Evolutionary conservation across 768 basidiomycete species (phyloP).

Genomic region (Lenzites betulinus): DNA sequence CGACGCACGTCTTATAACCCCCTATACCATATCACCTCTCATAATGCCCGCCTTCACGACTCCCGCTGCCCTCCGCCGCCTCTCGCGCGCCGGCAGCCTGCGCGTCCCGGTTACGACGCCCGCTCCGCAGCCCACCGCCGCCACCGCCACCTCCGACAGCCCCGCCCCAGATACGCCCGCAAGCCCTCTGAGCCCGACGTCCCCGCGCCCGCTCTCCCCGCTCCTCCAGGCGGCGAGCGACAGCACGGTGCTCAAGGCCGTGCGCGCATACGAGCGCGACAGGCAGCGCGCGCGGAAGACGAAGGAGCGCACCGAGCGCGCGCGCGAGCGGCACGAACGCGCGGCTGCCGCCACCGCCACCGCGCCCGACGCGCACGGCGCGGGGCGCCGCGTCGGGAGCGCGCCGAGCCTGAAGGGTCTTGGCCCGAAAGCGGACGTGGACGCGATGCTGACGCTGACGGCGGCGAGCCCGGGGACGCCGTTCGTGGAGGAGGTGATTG

Average conservation of each 20-base stretch:
- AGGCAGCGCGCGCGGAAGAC: slow-evolving; percentile 49
- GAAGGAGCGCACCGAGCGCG: slow-evolving; percentile 33
- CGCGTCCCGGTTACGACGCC: background rate
- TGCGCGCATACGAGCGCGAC: slow-evolving; percentile 51
- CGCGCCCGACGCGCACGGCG: background rate
- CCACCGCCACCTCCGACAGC: no score
- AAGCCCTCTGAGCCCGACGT: background rate
- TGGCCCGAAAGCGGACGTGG: background rate
- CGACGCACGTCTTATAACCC: background rate
- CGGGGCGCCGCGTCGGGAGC: no score
- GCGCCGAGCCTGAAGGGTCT: no score
- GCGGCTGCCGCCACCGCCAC: background rate
- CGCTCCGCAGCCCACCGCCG: background rate
- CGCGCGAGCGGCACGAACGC: slow-evolving; percentile 9
- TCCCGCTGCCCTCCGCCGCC: slow-evolving; percentile 15
- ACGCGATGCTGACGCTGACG: slow-evolving; percentile 2
- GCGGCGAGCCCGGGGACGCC: background rate
- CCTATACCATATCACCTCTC: background rate
- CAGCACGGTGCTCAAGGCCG: slow-evolving; percentile 39
- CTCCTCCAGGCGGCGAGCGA: slow-evolving; percentile 7
- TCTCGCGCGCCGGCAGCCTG: slow-evolving; percentile 6
- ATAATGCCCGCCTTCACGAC: slow-evolving; percentile 21
- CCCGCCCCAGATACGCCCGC: background rate
- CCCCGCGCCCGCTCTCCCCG: slow-evolving; percentile 4
- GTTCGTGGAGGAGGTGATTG: slow-evolving; percentile 17